Evolutionary conservation across 2,329 filamentous ascomycete species (phyloP).

Genomic region (Tetracladium maxilliforme): DNA sequence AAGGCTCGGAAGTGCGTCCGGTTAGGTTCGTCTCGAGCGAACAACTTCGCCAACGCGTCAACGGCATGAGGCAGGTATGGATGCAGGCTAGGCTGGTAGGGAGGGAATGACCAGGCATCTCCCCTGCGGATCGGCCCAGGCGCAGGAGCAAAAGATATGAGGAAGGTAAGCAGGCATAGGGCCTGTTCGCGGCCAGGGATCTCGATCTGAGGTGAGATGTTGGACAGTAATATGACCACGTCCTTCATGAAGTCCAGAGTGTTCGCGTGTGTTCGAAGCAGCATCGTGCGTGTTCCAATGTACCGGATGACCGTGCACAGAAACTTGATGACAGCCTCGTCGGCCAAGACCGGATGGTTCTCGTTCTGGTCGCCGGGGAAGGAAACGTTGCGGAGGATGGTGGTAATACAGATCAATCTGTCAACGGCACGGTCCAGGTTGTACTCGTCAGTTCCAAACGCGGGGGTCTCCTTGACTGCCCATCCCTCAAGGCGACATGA

Average conservation of each 20-base stretch:
- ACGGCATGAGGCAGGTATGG: conserved; percentile 81
- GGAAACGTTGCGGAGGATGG: conserved; percentile 83
- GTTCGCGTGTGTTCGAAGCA: conserved; percentile 69
- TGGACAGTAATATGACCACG: conserved; percentile 75
- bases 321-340: conserved; percentile 67
- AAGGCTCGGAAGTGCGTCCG: conserved; percentile 70
- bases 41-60: conserved; percentile 78
- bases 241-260: conserved; percentile 98
- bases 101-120: conserved; percentile 56
- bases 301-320: conserved; percentile 73
- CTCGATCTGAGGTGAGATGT: conserved; percentile 67
- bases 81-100: conserved; percentile 70
- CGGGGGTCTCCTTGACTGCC: conserved; percentile 54
- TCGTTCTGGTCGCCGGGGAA: conserved; percentile 67
- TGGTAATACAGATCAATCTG: conserved; percentile 77
- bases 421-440: conserved; percentile 79
- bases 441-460: conserved; percentile 64
- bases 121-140: conserved; percentile 47
- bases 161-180: conserved; percentile 70
- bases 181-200: conserved; percentile 80
- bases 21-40: conserved; percentile 90
- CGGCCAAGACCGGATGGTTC: conserved; percentile 64
- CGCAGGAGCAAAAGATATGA: conserved; percentile 77
- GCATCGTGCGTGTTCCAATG: conserved; percentile 76
- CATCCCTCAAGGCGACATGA: conserved; percentile 63